phyloP scores from a whole-genome alignment of 2,329 filamentous ascomycete species.

The Fusarium mangiferae region DNA sequence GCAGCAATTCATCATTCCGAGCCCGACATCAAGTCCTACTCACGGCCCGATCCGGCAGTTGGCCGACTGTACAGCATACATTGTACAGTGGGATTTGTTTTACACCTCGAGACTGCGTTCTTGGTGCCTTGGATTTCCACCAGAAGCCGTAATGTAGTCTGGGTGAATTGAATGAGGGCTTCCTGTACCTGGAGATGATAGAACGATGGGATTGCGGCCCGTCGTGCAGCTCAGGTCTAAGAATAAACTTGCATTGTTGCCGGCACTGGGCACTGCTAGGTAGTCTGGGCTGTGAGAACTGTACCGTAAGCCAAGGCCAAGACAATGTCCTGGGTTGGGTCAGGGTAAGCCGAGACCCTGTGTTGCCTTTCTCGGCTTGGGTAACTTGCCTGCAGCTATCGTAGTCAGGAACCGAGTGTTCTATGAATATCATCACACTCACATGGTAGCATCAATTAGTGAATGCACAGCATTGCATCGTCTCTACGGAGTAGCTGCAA shows the following conservation, averaged over 20 bases:
- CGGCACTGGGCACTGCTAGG: slow-evolving; percentile 3
- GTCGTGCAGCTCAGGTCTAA: slow-evolving; percentile 21
- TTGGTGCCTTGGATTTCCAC: neutral
- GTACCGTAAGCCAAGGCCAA: slow-evolving; percentile 1
- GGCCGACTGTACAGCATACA: neutral
- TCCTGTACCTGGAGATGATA: neutral
- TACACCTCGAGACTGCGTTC: neutral
- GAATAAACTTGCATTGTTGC: slow-evolving; percentile 23
- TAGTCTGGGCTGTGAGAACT: neutral
- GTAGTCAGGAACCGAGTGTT: slow-evolving; percentile 31
- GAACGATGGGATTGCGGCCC: slow-evolving; percentile 29
- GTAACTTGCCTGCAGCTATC: slow-evolving; percentile 20
- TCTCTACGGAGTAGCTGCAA: neutral
- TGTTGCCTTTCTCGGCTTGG: slow-evolving; percentile 12
- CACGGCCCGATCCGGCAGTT: slow-evolving; percentile 24
- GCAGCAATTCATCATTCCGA: slow-evolving; percentile 16
- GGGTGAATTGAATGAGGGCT: neutral
- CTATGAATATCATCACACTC: slow-evolving; percentile 1
- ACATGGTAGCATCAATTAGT: slow-evolving; percentile 15
- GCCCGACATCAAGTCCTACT: neutral
- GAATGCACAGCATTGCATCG: slow-evolving; percentile 16
- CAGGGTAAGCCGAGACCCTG: neutral
- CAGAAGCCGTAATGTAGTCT: neutral
- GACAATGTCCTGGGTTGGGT: slow-evolving; percentile 5
- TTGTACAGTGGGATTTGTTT: neutral